Evolutionary conservation across 2,329 filamentous ascomycete genomes (phyloP).

Genomic region (Aspergillus quadrilineatus): DNA sequence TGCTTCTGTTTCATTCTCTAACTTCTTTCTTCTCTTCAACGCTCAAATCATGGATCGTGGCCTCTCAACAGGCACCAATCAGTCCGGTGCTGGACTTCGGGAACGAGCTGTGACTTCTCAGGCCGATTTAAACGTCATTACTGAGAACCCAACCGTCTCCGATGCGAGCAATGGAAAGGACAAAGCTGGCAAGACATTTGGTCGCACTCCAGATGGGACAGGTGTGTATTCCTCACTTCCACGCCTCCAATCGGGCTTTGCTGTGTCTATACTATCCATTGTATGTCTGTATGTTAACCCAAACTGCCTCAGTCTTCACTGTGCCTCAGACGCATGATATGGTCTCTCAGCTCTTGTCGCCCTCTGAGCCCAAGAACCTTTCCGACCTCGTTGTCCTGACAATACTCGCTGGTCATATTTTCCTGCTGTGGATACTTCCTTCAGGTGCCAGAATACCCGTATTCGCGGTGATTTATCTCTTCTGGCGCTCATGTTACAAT

Average conservation of each 20-base stretch:
- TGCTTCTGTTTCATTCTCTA: constrained; percentile 13
- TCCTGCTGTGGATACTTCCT: constrained; percentile 72
- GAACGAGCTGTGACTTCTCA: constrained; percentile 46
- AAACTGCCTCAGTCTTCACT: constrained; percentile 69
- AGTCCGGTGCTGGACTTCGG: constrained; percentile 45
- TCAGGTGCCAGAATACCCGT: constrained; percentile 67
- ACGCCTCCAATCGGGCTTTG: background rate
- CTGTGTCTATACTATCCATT: background rate
- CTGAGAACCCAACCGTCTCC: constrained; percentile 41
- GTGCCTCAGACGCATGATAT: constrained; percentile 97
- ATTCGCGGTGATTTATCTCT: constrained; percentile 81
- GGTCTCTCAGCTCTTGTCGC: constrained; percentile 95
- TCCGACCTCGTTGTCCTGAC: constrained; percentile 78
- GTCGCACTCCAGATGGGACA: constrained; percentile 84
- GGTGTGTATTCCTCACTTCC: constrained; percentile 57
- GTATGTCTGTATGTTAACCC: background rate
- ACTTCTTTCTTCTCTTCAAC: constrained; percentile 24
- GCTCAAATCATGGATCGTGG: constrained; percentile 37
- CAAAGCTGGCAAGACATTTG: constrained; percentile 69
- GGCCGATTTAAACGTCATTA: constrained; percentile 47
- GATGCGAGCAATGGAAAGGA: constrained; percentile 45
- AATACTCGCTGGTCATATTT: constrained; percentile 73
- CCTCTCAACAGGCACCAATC: constrained; percentile 39
- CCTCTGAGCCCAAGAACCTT: constrained; percentile 90
- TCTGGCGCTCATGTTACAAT: constrained; percentile 93